Percentiles rank a stretch among this genome's conserved stretches.
Evolutionary conservation across 805 yeast genomes (phyloP).

Genomic region (Brettanomyces bruxellensis): DNA sequence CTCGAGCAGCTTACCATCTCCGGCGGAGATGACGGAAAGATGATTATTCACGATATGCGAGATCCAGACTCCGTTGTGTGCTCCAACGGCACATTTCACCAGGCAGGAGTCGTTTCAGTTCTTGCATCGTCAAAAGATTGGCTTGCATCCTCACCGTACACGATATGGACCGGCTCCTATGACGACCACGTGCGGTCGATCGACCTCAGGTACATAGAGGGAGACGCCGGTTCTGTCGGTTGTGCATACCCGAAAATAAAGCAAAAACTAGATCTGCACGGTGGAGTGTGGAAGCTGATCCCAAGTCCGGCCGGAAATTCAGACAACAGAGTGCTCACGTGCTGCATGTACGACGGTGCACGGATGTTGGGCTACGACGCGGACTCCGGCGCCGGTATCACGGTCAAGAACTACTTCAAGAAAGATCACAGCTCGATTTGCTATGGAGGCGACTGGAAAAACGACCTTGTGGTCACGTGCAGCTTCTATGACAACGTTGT

Average conservation of each 20-base stretch:
- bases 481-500: slow-evolving; percentile 84
- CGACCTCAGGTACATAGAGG: slow-evolving; percentile 48
- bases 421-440: slow-evolving; percentile 85
- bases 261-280: slow-evolving; percentile 52
- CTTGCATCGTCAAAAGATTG: slow-evolving; percentile 42
- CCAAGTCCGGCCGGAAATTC: slow-evolving; percentile 40
- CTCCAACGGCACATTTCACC: slow-evolving; percentile 51
- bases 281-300: slow-evolving; percentile 91
- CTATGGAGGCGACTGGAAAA: slow-evolving; percentile 90
- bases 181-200: slow-evolving; percentile 69
- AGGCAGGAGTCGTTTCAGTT: slow-evolving; percentile 86
- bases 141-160: slow-evolving; percentile 16
- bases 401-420: slow-evolving; percentile 38
- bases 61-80: slow-evolving; percentile 26
- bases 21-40: slow-evolving; percentile 84
- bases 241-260: slow-evolving; percentile 37
- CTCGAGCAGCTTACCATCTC: slow-evolving; percentile 54
- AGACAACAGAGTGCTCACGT: slow-evolving; percentile 50
- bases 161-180: slow-evolving; percentile 84
- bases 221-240: slow-evolving; percentile 32
- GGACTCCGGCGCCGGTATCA: slow-evolving; percentile 13
- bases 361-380: slow-evolving; percentile 41
- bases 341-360: slow-evolving; percentile 97
- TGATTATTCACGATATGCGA: slow-evolving; percentile 67
- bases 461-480: slow-evolving; percentile 58